Percentiles rank a stretch among this genome's conserved stretches.
Conservation (phyloP, 1,284 basidiomycete genomes). For the Apiotrichum porosum region DNA sequence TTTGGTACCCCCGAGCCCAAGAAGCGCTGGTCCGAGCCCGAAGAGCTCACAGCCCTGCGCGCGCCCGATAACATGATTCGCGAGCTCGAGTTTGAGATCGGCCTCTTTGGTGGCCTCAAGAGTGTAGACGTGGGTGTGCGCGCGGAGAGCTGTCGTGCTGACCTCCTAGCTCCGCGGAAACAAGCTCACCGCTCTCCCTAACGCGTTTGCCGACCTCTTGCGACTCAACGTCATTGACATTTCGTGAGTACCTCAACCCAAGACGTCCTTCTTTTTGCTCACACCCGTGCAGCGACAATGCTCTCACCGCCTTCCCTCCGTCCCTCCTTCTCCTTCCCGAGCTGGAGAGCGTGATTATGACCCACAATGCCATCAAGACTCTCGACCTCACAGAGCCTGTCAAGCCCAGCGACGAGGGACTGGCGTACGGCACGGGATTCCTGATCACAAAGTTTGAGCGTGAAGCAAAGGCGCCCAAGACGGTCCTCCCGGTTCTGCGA, state of each 20-base stretch:
- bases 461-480: constrained; percentile 17
- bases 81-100: constrained; percentile 41
- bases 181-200: constrained; percentile 29
- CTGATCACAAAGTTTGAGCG: constrained; percentile 40
- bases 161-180: constrained; percentile 33
- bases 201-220: constrained; percentile 43
- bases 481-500: constrained; percentile 30
- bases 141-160: background rate
- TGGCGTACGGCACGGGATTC: constrained; percentile 43
- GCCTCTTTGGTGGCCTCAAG: constrained; percentile 43
- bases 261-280: too few relatives aligned
- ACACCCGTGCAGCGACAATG: constrained; percentile 29
- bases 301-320: constrained; percentile 32
- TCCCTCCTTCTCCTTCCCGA: constrained; percentile 39
- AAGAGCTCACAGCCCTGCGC: constrained; percentile 37
- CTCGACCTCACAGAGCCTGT: constrained; percentile 36
- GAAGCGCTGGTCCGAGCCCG: constrained; percentile 36
- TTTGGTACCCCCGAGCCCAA: constrained; percentile 22
- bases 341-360: constrained; percentile 40
- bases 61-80: constrained; percentile 34
- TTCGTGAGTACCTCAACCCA: constrained; percentile 28
- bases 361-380: constrained; percentile 35
- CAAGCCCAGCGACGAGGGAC: constrained; percentile 38
- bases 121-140: constrained; percentile 38
- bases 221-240: constrained; percentile 39